Conservation (phyloP, 164 flowering plant genomes). For the Paratinospora sagittata region DNA sequence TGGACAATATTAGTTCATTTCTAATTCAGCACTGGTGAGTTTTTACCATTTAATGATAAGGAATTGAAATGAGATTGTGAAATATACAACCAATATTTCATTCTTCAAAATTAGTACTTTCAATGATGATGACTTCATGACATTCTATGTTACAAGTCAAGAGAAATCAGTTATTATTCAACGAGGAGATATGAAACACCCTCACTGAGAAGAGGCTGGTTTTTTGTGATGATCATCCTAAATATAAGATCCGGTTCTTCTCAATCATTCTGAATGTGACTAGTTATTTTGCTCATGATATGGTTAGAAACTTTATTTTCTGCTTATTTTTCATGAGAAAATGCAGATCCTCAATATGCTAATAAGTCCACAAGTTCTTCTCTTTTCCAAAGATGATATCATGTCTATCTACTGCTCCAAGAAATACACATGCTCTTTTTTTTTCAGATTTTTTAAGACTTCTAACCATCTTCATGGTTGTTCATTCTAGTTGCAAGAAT, state of each 20-base stretch:
- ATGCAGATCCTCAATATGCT: background rate
- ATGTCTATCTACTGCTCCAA: background rate
- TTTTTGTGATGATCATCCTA: background rate
- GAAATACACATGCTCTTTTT: background rate
- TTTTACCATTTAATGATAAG: background rate
- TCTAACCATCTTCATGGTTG: background rate
- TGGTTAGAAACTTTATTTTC: background rate
- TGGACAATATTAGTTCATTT: background rate
- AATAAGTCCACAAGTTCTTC: background rate
- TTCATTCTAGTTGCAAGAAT: conserved; percentile 58
- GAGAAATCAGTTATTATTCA: background rate
- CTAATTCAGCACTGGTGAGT: background rate
- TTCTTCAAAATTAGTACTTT: background rate
- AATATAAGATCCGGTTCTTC: background rate
- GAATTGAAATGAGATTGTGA: background rate
- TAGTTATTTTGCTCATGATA: background rate
- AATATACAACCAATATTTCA: background rate
- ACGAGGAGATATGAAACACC: background rate
- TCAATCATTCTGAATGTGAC: background rate
- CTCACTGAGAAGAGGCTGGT: background rate
- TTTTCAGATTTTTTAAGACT: background rate
- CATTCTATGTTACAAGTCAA: background rate
- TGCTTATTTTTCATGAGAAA: background rate
- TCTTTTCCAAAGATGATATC: background rate
- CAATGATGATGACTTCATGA: background rate